Base-by-base conservation (phyloP, 1,284 basidiomycete species). In the Cryptococcus sp. region DNA sequence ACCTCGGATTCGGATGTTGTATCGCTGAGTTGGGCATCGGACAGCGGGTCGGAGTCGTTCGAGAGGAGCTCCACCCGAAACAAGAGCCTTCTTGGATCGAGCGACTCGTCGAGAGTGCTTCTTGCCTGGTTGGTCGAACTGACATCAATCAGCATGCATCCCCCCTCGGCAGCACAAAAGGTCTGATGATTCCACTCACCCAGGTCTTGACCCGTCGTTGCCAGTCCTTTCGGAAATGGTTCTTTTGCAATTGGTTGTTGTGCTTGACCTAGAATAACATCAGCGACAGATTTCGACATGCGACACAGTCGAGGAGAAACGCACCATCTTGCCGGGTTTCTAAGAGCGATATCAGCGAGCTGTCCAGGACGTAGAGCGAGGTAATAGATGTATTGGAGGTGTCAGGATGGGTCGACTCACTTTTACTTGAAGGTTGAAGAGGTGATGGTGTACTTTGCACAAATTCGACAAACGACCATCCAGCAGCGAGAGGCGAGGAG, bases 81-180 rank as follows among this genome's bases (percentile, higher is more conserved):
- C 77, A 50, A 92, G 83, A 54, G 92, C 91, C 80, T 97, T 97
- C 69, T 81, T 79, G 77, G 89, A 85, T 76, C 95, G 89, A 45
- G 93, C 91, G 57, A 81, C 85, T 74, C 95, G 88, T 75, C 95
- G 83, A 74, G 90, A 86, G 77, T 94, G 87, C 80, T 98, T 98
- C 76, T 88, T 87, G 53, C 93, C 95, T 58, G 94, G 91, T 78
- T 98, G 95, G 81, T 98, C 89, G 75, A 98, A 98, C 94, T 93
- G 48, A 31, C 14, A 31, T 31, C 28, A 31, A 31, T 48, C 37
- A 28, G 19, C 23, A 34, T 37, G 18, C 14, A 6, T 36, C n/a
- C 14, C n/a, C 18, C 21, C 40, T 26, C 18, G 37, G n/a, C 26
- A 24, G 9, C 9, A n/a, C 16, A 4, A 22, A 33, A 7, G 14